Evolutionary conservation across 257 asterid genomes (phyloP).

Genomic region (Handroanthus guayacan): DNA sequence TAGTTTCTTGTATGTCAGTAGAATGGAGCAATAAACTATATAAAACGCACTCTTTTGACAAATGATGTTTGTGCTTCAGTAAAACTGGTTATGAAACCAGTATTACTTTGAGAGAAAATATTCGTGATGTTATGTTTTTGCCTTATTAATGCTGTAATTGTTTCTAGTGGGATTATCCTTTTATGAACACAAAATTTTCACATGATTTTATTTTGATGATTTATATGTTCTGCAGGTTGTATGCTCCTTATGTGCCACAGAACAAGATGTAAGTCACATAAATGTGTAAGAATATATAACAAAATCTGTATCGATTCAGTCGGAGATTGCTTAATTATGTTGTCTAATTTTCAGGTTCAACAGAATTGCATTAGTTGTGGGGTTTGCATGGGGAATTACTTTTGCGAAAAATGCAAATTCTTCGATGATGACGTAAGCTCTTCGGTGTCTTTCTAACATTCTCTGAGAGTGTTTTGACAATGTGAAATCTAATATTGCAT

Average conservation of each 20-base stretch:
- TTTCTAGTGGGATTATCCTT: not conserved
- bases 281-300: not conserved
- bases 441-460: not conserved
- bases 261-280: conserved; percentile 65
- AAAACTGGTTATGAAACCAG: not conserved
- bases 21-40: too few relatives aligned
- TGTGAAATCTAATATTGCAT: not conserved
- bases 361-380: conserved; percentile 59
- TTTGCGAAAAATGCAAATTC: conserved; percentile 61
- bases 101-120: not conserved
- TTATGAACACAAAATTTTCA: conserved; percentile 1
- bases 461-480: not conserved
- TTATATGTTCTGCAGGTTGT: conserved; percentile 51
- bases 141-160: not conserved
- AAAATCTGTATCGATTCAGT: not conserved
- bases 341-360: conserved; percentile 48
- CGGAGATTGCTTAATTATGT: not conserved
- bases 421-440: conserved; percentile 62
- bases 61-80: too few relatives aligned
- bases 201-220: conserved; percentile 13
- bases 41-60: too few relatives aligned
- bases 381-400: conserved; percentile 68
- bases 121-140: not conserved
- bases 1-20: too few relatives aligned
- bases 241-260: conserved; percentile 61